A percentile compares a stretch with the other conserved stretches of the same genome.
phyloP scores from a whole-genome alignment of 495 filamentous ascomycete species.

The Aspergillus ellipticus region DNA sequence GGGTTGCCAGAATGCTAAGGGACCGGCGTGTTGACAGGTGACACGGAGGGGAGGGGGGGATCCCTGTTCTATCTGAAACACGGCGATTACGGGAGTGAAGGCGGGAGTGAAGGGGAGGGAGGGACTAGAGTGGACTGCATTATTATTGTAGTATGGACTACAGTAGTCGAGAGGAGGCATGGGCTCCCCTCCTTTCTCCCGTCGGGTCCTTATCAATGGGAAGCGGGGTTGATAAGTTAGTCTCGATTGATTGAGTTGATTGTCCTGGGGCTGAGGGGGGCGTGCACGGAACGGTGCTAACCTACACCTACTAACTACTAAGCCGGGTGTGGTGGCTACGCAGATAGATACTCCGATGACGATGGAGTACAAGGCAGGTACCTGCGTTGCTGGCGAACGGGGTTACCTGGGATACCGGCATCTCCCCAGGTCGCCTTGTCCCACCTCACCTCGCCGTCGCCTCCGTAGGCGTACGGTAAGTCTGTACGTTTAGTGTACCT shows the following conservation, averaged over 20 bases:
- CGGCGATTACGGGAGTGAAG: background rate
- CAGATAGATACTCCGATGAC: background rate
- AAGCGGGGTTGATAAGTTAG: background rate
- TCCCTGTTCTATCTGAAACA: background rate
- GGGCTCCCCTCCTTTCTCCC: background rate
- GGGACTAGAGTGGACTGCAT: too few species aligned
- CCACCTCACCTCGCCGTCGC: background rate
- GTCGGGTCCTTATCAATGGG: background rate
- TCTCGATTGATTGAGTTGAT: background rate
- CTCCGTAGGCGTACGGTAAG: too few species aligned
- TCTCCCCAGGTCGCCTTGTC: background rate
- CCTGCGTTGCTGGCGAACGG: background rate
- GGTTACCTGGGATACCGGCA: background rate
- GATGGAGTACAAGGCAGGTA: conserved; percentile 3
- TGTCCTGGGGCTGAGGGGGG: background rate
- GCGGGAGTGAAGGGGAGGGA: background rate
- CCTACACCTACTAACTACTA: background rate
- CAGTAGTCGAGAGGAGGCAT: background rate
- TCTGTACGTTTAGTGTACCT: too few species aligned
- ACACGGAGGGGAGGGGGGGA: background rate
- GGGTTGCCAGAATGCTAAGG: background rate
- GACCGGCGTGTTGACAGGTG: background rate
- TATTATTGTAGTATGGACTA: too few species aligned
- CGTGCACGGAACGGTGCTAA: background rate
- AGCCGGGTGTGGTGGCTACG: background rate